Conservation (phyloP, 805 yeast genomes). For the Pichia gijzeniarum region DNA sequence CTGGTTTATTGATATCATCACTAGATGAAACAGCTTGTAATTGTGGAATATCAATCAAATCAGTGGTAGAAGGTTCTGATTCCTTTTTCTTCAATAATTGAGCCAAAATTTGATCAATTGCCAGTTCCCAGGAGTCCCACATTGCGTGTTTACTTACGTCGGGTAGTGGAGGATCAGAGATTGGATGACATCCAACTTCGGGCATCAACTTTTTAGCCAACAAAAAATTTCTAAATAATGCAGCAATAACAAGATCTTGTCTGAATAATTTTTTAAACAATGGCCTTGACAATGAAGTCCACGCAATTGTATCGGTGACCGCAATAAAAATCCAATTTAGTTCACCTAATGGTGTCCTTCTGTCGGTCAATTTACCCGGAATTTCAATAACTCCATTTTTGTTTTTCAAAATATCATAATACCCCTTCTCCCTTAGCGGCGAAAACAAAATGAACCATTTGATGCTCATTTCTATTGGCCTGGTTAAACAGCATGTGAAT, state of each 20-base stretch:
- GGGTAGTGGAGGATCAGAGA: slow-evolving; percentile 89
- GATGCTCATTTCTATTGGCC: slow-evolving; percentile 91
- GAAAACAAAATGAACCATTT: slow-evolving; percentile 87
- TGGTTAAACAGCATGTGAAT: slow-evolving; percentile 90
- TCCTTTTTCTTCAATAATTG: slow-evolving; percentile 46
- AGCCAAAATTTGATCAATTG: slow-evolving; percentile 86
- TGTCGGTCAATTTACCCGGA: slow-evolving; percentile 87
- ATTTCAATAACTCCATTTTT: slow-evolving; percentile 56
- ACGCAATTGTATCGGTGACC: slow-evolving; percentile 95
- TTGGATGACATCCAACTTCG: slow-evolving; percentile 85
- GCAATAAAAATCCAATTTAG: slow-evolving; percentile 97
- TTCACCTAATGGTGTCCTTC: slow-evolving; percentile 94
- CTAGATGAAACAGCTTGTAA: slow-evolving; percentile 17
- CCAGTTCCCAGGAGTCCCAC: slow-evolving; percentile 99
- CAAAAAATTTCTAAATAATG: slow-evolving; percentile 85
- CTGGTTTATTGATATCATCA: slow-evolving; percentile 3
- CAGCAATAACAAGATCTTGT: slow-evolving; percentile 96
- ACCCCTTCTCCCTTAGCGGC: slow-evolving; percentile 48
- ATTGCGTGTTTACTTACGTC: slow-evolving; percentile 78
- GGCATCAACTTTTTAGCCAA: slow-evolving; percentile 94
- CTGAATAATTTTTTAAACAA: slow-evolving; percentile 84
- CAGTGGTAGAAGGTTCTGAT: slow-evolving; percentile 21
- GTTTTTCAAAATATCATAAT: slow-evolving; percentile 42
- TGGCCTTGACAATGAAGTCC: slow-evolving; percentile 87
- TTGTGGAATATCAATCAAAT: slow-evolving; percentile 26